A percentile compares a stretch with the other conserved stretches of the same genome.
phyloP scores from a whole-genome alignment of 2,329 filamentous ascomycete species.

The Diaporthe vaccinii region DNA sequence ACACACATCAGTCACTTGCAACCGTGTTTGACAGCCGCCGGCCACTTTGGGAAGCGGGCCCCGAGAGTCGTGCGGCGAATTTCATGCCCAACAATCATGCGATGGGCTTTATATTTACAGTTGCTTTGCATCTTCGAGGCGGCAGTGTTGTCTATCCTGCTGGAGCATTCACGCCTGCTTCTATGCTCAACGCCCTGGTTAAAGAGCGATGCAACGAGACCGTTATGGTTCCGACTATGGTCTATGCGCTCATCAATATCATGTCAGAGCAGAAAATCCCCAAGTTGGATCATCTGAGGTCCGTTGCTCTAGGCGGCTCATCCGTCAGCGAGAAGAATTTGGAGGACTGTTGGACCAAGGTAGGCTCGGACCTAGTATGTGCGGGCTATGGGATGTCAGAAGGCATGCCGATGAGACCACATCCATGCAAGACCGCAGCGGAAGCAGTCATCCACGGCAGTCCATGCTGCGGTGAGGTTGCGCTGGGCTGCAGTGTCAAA shows the following conservation, averaged over 20 bases:
- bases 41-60: not conserved
- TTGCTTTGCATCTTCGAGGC: not conserved
- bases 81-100: conserved; percentile 15
- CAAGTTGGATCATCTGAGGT: not conserved
- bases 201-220: conserved; percentile 7
- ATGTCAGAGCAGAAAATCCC: not conserved
- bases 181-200: not conserved
- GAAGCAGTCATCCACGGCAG: not conserved
- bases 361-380: not conserved
- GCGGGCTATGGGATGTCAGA: conserved; percentile 13
- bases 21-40: not conserved
- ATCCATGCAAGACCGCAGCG: not conserved
- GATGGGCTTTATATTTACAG: not conserved
- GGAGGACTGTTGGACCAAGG: not conserved
- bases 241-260: not conserved
- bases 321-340: conserved; percentile 16
- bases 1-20: not conserved
- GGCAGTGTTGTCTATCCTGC: conserved; percentile 8
- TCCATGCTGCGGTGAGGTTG: conserved; percentile 3
- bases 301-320: not conserved
- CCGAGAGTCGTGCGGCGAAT: not conserved
- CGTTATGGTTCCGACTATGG: not conserved
- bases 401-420: conserved; percentile 1
- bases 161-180: not conserved
- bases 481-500: not conserved